Evolutionary conservation across 1,284 basidiomycete genomes (phyloP), one percentile per base, ranked within the genome.

Genomic region (Polyporus tsugae): DNA sequence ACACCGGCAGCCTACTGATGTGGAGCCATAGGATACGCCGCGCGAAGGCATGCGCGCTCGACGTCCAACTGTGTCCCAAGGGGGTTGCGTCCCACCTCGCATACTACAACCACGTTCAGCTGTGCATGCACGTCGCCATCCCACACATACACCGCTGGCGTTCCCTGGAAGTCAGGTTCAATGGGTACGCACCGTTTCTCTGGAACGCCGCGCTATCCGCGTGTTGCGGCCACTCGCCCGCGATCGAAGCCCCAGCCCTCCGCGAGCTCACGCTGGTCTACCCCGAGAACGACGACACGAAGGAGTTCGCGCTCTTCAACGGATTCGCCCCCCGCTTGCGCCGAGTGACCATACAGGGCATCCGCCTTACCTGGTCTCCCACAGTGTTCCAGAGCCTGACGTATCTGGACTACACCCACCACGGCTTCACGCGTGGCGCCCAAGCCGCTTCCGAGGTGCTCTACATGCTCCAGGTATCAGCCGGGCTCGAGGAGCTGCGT

Each of bases 281-380:
- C 75, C 86, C 87, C 25, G 80, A 80, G 58, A 92, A 92, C 74
- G 90, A 92, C 70, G 90, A 91, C 75, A 82, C 83, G 22, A 88
- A 88, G 75, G 87, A 89, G 75, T 92, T 89, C 70, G 78, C 80
- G 59, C 83, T 91, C 53, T 92, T 92, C 77, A 84, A 84, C 44
- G 89, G 87, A n/a, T 79, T 82, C 70, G 84, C 90, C 1, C 91
- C 91, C 4, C 83, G 80, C 33, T 81, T 92, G 13, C 80, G 83
- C 49, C 81, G 82, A 22, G 81, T 85, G 52, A 86, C 85, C 1
- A 68, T 92, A n/a, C 85, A 89, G 66, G 91, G 91, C 4, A 84
- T 91, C 61, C 84, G 88, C 64, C 76, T 92, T 49, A 78, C 82
- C 7, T 91, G 90, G 89, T 76, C 85, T 5, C 85, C 89, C 25